Evolutionary conservation across 2,329 filamentous ascomycete species (phyloP), one percentile per base, ranked within the genome.

Genomic region (Claviceps lovelessii): DNA sequence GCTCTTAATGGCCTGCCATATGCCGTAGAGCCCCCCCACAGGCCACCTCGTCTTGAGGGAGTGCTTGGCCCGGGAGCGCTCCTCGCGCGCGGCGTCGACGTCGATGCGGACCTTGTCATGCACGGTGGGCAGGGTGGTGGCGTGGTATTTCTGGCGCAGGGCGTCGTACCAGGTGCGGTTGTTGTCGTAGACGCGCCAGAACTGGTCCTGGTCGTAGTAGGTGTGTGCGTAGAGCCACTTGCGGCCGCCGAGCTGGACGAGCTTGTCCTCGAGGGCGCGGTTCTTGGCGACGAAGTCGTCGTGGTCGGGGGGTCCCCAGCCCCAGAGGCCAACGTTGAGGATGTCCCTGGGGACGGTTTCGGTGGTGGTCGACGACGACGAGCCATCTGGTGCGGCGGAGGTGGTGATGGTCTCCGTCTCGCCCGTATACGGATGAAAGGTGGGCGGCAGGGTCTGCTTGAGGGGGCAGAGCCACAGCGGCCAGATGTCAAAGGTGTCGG

Each of bases 201-300:
- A 89, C 63, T 86, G 80, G 0, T 76, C 71, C 63, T 86, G 78
- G n/a, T 78, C 76, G 67, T 93, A 93, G 71, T 90, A 94, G 0
- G 87, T 85, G 63, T 91, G 86, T 3, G 88, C 88, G 68, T 95
- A 94, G 13, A 94, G 73, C 85, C 88, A 93, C 72, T 94, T 94
- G 73, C 86, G 80, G 2, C 88, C 89, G 49, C 83, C 83, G 1
- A 93, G 76, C 59, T 81, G 75, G 50, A 73, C 73, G 4, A 90
- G 78, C 64, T 85, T 85, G 23, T 73, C 70, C 70, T 94, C 89
- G 23, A 94, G 75, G 47, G 75, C 76, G 37, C 84, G 78, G 68
- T 94, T 94, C 61, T 80, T 79, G 44, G 69, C 65, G 2, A 90
- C 74, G 62, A 90, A 90, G n/a, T 75, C 74, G 1, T 69, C 67